phyloP scores from a whole-genome alignment of 371 early-diverging fungal genomes.

The Lichtheimia corymbifera region DNA sequence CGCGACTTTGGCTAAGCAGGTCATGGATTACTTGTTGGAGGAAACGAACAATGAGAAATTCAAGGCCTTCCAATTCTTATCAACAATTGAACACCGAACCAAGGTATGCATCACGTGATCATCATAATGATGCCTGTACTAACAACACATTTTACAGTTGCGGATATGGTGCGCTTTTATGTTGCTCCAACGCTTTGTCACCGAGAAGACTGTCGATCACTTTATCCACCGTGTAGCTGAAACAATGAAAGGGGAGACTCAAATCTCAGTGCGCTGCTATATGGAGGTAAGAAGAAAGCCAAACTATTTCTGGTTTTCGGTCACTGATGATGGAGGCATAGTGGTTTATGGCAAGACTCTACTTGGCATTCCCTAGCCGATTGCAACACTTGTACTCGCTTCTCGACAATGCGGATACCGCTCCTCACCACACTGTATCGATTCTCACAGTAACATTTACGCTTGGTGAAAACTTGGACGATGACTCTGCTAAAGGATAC shows the following conservation, averaged over 20 bases:
- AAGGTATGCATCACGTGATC: slow-evolving; percentile 32
- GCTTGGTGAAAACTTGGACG: slow-evolving; percentile 32
- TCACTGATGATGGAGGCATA: not conserved
- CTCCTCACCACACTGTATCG: slow-evolving; percentile 49
- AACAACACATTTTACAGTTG: slow-evolving; percentile 19
- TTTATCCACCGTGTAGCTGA: slow-evolving; percentile 31
- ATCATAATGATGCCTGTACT: not conserved
- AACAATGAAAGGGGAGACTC: slow-evolving; percentile 41
- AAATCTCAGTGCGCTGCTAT: slow-evolving; percentile 52
- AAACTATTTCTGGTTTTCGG: not conserved
- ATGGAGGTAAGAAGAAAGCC: slow-evolving; percentile 36
- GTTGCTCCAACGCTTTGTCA: slow-evolving; percentile 46
- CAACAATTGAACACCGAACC: slow-evolving; percentile 46
- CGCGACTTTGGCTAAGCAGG: slow-evolving; percentile 26
- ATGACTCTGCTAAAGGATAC: slow-evolving; percentile 14
- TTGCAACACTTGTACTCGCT: slow-evolving; percentile 24
- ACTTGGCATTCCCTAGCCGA: slow-evolving; percentile 29
- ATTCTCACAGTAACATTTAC: slow-evolving; percentile 43
- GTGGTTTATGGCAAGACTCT: slow-evolving; percentile 37
- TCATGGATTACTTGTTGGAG: slow-evolving; percentile 37
- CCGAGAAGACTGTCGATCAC: slow-evolving; percentile 25
- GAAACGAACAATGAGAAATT: slow-evolving; percentile 17
- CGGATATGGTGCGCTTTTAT: slow-evolving; percentile 54
- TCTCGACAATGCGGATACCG: slow-evolving; percentile 32
- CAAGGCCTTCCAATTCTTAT: slow-evolving; percentile 34